phyloP scores from a whole-genome alignment of 495 filamentous ascomycete species.

The Aspergillus homomorphus region DNA sequence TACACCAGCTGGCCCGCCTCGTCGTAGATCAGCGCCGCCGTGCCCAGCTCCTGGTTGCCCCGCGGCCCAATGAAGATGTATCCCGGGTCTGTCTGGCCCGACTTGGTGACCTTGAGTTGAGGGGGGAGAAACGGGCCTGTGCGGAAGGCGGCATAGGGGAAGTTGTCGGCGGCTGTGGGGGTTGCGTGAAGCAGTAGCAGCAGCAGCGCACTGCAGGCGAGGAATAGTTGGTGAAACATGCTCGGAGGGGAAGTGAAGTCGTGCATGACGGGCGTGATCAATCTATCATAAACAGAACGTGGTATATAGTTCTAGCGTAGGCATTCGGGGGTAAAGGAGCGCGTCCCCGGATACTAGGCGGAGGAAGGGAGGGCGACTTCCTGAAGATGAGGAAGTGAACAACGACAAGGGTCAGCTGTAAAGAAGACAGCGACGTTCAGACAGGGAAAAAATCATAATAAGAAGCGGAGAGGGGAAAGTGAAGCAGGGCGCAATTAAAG shows the following conservation, averaged over 20 bases:
- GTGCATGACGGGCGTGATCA: background rate
- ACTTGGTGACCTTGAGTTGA: conserved; percentile 28
- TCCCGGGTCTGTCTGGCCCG: conserved; percentile 29
- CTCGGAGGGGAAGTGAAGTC: background rate
- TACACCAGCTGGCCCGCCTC: conserved; percentile 34
- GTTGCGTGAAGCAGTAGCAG: conserved; percentile 19
- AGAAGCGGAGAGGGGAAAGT: background rate
- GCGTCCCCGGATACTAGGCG: background rate
- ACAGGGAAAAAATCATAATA: background rate
- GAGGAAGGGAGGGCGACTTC: background rate
- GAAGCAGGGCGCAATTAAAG: too few species aligned
- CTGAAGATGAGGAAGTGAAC: too few species aligned
- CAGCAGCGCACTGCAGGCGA: conserved; percentile 24
- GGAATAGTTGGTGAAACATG: conserved; percentile 16
- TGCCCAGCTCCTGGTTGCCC: conserved; percentile 27
- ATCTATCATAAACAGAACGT: background rate
- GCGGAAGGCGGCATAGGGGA: conserved; percentile 25
- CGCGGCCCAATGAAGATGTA: conserved; percentile 38
- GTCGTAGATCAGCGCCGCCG: conserved; percentile 37
- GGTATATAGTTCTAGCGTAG: too few species aligned
- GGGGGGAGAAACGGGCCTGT: conserved; percentile 33
- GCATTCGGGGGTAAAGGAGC: background rate
- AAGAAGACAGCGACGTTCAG: background rate
- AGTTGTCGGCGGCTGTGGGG: conserved; percentile 24
- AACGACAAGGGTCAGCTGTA: background rate